Evolutionary conservation across 495 filamentous ascomycete species (phyloP), one percentile per base, ranked within the genome.

Genomic region (Aspergillus saccharolyticus): DNA sequence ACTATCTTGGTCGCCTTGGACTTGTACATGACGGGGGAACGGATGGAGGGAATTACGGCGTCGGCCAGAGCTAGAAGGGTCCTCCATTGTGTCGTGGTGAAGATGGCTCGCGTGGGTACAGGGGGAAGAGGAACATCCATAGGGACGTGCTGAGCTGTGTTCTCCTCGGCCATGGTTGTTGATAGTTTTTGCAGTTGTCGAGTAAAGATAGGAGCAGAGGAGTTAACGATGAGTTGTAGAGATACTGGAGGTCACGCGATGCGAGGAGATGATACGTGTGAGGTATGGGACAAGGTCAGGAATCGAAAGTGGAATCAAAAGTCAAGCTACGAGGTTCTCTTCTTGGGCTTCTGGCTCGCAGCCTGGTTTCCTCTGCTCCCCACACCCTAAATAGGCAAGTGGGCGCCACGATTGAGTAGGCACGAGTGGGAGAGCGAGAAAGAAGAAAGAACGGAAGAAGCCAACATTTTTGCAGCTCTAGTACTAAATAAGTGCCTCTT

Each of bases 21-120:
- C 54, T 65, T 64, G 48, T 57, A 39, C 6, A 60, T 56, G 17
- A 61, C 59, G 21, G 67, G 48, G 42, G 71, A 63, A 42, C 70
- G 70, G 54, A 85, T 74, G 0, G 76, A 77, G 6, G 82, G 81
- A 21, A 86, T 73, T 25, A 84, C 64, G 0, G 80, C 74, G 58
- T 85, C 81, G 25, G 78, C 77, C 5, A 85, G 67, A 0, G 81
- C 72, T 60, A 84, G 68, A 2, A 85, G 68, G 0, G 75, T 83
- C 2, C 60, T 73, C 83, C 83, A 85, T 74, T 85, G 83, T 1
- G 69, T 28, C 18, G 74, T 70, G 0, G 71, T 76, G 55, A 82
- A 80, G 55, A 76, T 67, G 10, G 71, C 61, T 20, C 66, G 59
- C 12, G 67, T 62, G 1, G 73, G 69, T 9, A 63, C 66, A 4